Percentiles rank a stretch among this genome's conserved stretches.
These are phyloP conservation scores for Hansenula lynferdii DNA, from an alignment of 1,139 yeast genomes.

Conservation along the genomic window DNA sequence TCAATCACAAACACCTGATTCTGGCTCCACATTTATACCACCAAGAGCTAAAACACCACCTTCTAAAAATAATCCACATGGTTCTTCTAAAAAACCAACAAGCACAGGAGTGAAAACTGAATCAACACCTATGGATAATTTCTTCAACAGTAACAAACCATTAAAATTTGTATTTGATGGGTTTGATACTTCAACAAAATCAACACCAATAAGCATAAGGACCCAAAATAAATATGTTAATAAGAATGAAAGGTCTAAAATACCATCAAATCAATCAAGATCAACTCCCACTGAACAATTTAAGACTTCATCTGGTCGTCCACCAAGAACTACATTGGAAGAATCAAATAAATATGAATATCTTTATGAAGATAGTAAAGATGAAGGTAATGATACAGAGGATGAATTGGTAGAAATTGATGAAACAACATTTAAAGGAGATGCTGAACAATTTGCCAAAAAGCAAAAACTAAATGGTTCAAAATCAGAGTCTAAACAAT, in stretches of 20 bases:
- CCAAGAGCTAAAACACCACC: not conserved
- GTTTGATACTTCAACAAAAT: not conserved
- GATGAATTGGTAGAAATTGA: slow-evolving; percentile 11
- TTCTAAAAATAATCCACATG: not conserved
- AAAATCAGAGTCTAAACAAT: too few species aligned
- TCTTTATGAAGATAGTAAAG: not conserved
- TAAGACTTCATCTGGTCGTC: slow-evolving; percentile 5
- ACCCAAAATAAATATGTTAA: not conserved
- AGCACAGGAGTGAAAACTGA: too few species aligned
- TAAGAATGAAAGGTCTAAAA: not conserved
- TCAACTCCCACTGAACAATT: not conserved
- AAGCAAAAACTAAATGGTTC: too few species aligned
- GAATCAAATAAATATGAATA: slow-evolving; percentile 6
- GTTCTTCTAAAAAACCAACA: too few species aligned
- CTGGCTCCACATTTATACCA: too few species aligned
- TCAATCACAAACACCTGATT: not conserved
- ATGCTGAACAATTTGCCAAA: slow-evolving; percentile 1
- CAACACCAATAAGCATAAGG: slow-evolving; percentile 1
- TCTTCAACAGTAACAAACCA: too few species aligned
- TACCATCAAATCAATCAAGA: not conserved
- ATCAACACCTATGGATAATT: not conserved
- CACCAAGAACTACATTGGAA: slow-evolving; percentile 9
- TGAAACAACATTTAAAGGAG: not conserved
- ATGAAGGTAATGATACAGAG: not conserved
- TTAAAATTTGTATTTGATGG: not conserved